Percentiles rank a stretch among this genome's conserved stretches.
Evolutionary conservation across 441 rosid species (phyloP).

Genomic region (Euphorbia corollata): DNA sequence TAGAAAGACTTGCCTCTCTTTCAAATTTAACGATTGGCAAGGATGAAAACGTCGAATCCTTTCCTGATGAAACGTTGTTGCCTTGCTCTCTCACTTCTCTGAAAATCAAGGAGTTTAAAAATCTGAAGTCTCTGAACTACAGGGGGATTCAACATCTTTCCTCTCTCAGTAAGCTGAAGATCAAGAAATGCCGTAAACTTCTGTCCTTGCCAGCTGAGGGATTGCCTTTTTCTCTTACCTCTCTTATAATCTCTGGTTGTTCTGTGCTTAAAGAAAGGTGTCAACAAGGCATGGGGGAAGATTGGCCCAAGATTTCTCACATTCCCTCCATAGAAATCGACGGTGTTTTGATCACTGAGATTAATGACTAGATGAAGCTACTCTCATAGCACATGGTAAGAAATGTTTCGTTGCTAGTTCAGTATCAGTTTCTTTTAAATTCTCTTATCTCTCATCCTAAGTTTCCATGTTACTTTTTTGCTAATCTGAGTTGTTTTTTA

Average conservation of each 20-base stretch:
- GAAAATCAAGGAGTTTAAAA: conserved; percentile 22
- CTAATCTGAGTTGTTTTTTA: no score
- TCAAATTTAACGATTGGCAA: conserved; percentile 26
- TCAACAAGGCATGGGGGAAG: conserved; percentile 23
- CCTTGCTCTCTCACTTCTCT: conserved; percentile 30
- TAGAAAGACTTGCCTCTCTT: conserved; percentile 28
- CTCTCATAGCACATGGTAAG: neutral
- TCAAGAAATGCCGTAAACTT: conserved; percentile 23
- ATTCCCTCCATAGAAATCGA: neutral
- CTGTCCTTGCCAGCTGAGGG: neutral
- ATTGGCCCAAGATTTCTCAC: conserved; percentile 17
- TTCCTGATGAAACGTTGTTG: conserved; percentile 37
- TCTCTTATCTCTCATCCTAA: neutral
- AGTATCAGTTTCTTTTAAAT: neutral
- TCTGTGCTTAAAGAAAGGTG: conserved; percentile 20
- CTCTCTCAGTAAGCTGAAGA: conserved; percentile 29
- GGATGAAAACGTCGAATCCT: conserved; percentile 26
- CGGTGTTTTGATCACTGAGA: conserved; percentile 8
- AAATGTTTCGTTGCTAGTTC: neutral
- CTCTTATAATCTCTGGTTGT: conserved; percentile 18
- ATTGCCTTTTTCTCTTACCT: conserved; percentile 18
- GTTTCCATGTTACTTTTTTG: no score
- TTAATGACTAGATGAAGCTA: neutral
- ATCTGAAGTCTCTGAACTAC: conserved; percentile 24
- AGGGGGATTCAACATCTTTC: conserved; percentile 31